A percentile compares a stretch with the other conserved stretches of the same genome.
These are phyloP conservation scores for Gleditsia sinensis DNA, from an alignment of 306 rosid genomes.

Conservation along the genomic window DNA sequence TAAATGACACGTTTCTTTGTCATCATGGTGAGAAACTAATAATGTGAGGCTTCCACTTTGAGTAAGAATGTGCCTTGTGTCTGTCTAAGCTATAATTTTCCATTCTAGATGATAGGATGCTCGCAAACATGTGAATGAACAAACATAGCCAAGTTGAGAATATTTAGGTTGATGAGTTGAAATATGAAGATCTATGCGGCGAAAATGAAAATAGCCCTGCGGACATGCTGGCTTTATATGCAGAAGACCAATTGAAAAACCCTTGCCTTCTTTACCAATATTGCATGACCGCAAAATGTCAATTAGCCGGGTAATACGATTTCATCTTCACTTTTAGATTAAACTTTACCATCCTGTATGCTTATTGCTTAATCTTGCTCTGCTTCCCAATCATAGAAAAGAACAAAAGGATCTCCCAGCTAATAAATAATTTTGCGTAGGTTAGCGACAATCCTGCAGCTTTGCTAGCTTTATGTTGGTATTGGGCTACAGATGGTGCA, in stretches of 20 bases:
- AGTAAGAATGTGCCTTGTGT: neutral
- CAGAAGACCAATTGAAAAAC: neutral
- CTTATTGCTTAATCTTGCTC: conserved; percentile 5
- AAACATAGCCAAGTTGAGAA: neutral
- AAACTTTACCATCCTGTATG: neutral
- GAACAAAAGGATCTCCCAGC: neutral
- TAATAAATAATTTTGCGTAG: conserved; percentile 23
- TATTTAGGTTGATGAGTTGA: neutral
- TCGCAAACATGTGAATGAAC: conserved; percentile 5
- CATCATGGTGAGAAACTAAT: neutral
- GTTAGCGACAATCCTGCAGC: conserved; percentile 70
- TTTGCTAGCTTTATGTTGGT: conserved; percentile 93
- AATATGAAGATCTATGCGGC: neutral
- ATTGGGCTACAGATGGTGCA: conserved; percentile 92
- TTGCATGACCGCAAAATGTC: neutral
- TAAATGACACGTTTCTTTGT: neutral
- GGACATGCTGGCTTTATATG: neutral
- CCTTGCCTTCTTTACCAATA: neutral
- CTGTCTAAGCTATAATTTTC: neutral
- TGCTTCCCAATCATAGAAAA: conserved; percentile 1
- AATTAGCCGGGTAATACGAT: neutral
- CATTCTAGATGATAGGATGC: conserved; percentile 5
- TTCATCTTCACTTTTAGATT: conserved; percentile 8
- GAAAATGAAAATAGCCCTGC: neutral
- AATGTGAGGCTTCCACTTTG: neutral